A percentile compares a stretch with the other conserved stretches of the same genome.
These are phyloP conservation scores for Claviceps digitariae DNA, from an alignment of 2,329 filamentous ascomycete genomes.

Conservation along the genomic window DNA sequence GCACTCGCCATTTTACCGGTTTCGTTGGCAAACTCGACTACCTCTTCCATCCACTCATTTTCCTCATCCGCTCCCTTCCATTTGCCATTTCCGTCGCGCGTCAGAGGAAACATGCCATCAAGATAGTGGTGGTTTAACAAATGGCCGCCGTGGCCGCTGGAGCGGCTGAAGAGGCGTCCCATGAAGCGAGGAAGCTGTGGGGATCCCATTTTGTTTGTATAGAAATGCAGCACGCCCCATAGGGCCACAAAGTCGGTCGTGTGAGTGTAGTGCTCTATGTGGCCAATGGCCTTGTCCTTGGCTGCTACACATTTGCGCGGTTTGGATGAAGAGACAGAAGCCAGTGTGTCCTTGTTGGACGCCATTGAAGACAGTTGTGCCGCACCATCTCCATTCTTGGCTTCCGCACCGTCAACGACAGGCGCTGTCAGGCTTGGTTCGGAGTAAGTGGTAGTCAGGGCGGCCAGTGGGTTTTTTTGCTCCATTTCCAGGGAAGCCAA, in stretches of 20 bases:
- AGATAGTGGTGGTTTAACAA: neutral
- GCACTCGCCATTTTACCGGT: neutral
- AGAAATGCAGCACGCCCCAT: neutral
- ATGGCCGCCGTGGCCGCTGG: neutral
- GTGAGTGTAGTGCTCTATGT: neutral
- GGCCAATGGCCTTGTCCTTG: neutral
- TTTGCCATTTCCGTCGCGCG: neutral
- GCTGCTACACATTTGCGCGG: too few relatives aligned
- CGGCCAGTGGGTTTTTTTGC: too few relatives aligned
- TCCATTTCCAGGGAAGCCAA: neutral
- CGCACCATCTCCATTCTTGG: too few relatives aligned
- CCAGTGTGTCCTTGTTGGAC: too few relatives aligned
- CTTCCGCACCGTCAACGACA: too few relatives aligned
- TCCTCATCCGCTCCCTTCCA: neutral
- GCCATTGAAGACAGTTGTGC: too few relatives aligned
- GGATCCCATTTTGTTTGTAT: neutral
- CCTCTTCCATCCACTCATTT: neutral
- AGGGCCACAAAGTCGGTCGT: neutral
- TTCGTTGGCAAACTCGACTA: neutral
- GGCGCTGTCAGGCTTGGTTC: too few relatives aligned
- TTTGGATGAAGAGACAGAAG: too few relatives aligned
- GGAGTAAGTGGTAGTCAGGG: too few relatives aligned
- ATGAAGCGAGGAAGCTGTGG: neutral
- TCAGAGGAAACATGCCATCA: neutral
- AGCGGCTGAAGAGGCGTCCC: neutral